Conservation (phyloP, 73 alveolate genomes). For the Paramecium caudatum region DNA sequence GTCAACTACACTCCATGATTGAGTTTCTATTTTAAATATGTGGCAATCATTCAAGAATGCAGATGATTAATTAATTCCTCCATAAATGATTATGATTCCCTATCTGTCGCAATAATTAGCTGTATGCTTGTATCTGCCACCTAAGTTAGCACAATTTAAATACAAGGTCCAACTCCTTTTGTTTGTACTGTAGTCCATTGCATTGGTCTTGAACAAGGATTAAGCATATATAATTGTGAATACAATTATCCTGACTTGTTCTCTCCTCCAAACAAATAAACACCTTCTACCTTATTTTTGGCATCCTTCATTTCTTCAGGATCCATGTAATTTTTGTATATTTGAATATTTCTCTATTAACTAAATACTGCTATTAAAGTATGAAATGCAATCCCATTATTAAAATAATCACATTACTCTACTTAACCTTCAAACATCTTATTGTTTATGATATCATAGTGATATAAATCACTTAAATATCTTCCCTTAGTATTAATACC, state of each 20-base stretch:
- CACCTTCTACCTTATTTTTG: slow-evolving; percentile 54
- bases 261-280: slow-evolving; percentile 62
- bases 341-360: neutral
- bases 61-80: slow-evolving; percentile 34
- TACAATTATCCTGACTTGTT: neutral
- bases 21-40: slow-evolving; percentile 44
- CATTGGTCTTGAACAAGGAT: slow-evolving; percentile 46
- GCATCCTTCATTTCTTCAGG: slow-evolving; percentile 33
- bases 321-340: slow-evolving; percentile 18
- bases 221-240: neutral
- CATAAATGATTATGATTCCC: slow-evolving; percentile 14
- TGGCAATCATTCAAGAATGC: slow-evolving; percentile 53
- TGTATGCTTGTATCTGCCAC: slow-evolving; percentile 43
- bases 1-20: slow-evolving; percentile 40
- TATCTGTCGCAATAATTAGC: slow-evolving; percentile 28
- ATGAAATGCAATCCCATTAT: slow-evolving; percentile 62
- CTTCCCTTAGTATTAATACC: slow-evolving; percentile 52
- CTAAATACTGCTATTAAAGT: slow-evolving; percentile 21
- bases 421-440: neutral
- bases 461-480: slow-evolving; percentile 35
- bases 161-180: slow-evolving; percentile 45
- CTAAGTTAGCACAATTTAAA: neutral
- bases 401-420: neutral
- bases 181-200: neutral
- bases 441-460: slow-evolving; percentile 7